Percentiles rank a stretch among this genome's conserved stretches.
Evolutionary conservation across 345 rosid species (phyloP).

Genomic region (Corchorus olitorius): DNA sequence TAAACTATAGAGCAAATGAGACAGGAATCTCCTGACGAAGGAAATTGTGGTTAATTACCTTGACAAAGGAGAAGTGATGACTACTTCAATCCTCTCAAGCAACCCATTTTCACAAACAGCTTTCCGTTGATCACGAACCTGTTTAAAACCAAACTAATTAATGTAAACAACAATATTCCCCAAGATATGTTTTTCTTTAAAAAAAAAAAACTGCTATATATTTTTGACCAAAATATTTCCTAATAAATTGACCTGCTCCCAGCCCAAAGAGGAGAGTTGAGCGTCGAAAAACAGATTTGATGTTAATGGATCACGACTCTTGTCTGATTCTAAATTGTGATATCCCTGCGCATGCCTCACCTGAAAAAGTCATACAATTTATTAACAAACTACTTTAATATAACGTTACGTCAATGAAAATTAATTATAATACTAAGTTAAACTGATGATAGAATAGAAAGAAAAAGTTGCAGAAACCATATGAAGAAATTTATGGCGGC

Average conservation of each 20-base stretch:
- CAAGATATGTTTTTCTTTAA: no score
- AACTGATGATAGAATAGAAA: neutral
- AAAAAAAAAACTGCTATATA: no score
- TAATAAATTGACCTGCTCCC: conserved; percentile 60
- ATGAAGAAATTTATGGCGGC: conserved; percentile 34
- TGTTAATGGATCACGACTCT: conserved; percentile 41
- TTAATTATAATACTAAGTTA: neutral
- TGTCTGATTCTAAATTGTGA: conserved; percentile 78
- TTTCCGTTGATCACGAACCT: conserved; percentile 63
- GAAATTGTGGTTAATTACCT: conserved; percentile 39
- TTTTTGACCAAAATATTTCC: no score
- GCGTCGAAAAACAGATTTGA: conserved; percentile 72
- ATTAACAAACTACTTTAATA: neutral
- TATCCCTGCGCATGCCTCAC: conserved; percentile 91
- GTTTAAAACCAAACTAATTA: neutral
- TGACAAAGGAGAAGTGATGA: conserved; percentile 61
- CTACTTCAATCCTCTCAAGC: conserved; percentile 49
- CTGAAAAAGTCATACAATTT: conserved; percentile 31
- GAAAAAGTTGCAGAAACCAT: conserved; percentile 24
- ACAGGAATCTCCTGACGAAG: neutral
- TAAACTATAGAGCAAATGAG: no score
- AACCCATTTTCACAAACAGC: conserved; percentile 53
- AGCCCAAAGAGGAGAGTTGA: conserved; percentile 72
- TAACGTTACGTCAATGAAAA: neutral
- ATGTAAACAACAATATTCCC: neutral